These are phyloP conservation scores for Leccinum pallidistipes DNA, from an alignment of 1,284 basidiomycete genomes.

Conservation along the genomic window DNA sequence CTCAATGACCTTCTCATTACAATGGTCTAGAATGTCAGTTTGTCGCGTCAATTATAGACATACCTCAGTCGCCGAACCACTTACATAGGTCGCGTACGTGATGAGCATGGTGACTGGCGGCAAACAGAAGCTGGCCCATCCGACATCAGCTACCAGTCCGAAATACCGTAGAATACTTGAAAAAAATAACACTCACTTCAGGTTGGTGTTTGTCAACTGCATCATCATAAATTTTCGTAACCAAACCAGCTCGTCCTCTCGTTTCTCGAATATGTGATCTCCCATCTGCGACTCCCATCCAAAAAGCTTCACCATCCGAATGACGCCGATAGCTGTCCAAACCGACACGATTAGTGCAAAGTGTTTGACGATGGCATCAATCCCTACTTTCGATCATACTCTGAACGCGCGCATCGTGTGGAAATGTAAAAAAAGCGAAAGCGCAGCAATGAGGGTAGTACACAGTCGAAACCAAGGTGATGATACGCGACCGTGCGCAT, in stretches of 20 bases:
- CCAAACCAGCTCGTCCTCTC: conserved; percentile 1
- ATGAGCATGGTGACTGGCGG: background rate
- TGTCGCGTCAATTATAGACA: too few relatives aligned
- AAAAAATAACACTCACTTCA: background rate
- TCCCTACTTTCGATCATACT: background rate
- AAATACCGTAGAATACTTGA: background rate
- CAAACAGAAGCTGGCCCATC: background rate
- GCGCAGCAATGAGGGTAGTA: background rate
- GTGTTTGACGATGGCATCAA: background rate
- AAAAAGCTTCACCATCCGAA: conserved; percentile 3
- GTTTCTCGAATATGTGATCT: background rate
- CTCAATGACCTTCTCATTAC: background rate
- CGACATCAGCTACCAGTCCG: background rate
- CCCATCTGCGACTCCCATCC: background rate
- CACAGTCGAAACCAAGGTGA: conserved; percentile 2
- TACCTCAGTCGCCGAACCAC: background rate
- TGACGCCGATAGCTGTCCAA: background rate
- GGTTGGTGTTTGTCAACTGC: background rate
- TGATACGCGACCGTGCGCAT: background rate
- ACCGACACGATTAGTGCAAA: background rate
- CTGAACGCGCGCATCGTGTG: background rate
- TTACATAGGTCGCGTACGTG: background rate
- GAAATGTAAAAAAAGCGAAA: conserved; percentile 5
- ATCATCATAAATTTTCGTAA: background rate
- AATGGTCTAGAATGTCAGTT: background rate